Percentiles rank a stretch among this genome's conserved stretches.
Evolutionary conservation across 345 rosid genomes (phyloP).

Genomic region (Alliaria petiolata): DNA sequence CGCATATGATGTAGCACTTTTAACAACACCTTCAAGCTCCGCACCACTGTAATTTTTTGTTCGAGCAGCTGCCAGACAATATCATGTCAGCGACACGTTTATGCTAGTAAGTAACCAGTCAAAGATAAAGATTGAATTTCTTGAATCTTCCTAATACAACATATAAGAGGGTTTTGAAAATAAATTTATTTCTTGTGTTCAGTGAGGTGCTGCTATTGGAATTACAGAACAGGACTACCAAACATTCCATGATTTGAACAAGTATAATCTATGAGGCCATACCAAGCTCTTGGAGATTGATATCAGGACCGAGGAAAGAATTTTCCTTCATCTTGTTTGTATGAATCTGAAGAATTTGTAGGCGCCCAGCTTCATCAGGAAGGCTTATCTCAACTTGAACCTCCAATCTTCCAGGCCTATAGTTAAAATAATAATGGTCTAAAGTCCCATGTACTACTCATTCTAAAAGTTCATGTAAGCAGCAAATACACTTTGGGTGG

Average conservation of each 20-base stretch:
- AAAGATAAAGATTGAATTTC: background rate
- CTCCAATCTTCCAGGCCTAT: conserved; percentile 95
- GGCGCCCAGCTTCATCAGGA: conserved; percentile 96
- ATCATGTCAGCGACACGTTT: background rate
- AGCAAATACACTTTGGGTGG: background rate
- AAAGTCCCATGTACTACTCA: background rate
- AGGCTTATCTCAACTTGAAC: conserved; percentile 99
- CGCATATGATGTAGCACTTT: conserved; percentile 98
- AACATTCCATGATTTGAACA: conserved; percentile 1
- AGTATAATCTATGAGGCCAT: conserved; percentile 22
- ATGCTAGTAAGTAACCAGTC: conserved; percentile 1
- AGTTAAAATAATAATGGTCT: conserved; percentile 12
- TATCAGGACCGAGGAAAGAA: conserved; percentile 87
- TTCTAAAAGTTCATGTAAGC: background rate
- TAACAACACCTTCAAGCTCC: conserved; percentile 98
- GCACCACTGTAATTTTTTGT: conserved; percentile 98
- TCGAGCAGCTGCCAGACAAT: conserved; percentile 73
- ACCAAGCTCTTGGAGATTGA: conserved; percentile 90
- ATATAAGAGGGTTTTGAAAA: background rate
- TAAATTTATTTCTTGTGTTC: background rate
- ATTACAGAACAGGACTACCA: background rate
- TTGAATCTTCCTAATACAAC: background rate
- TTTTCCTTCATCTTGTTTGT: conserved; percentile 98
- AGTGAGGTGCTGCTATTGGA: background rate
- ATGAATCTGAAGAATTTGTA: conserved; percentile 96